A percentile compares a stretch with the other conserved stretches of the same genome.
These are phyloP conservation scores for Cucumis cinereus DNA, from an alignment of 306 rosid genomes.

Conservation along the genomic window DNA sequence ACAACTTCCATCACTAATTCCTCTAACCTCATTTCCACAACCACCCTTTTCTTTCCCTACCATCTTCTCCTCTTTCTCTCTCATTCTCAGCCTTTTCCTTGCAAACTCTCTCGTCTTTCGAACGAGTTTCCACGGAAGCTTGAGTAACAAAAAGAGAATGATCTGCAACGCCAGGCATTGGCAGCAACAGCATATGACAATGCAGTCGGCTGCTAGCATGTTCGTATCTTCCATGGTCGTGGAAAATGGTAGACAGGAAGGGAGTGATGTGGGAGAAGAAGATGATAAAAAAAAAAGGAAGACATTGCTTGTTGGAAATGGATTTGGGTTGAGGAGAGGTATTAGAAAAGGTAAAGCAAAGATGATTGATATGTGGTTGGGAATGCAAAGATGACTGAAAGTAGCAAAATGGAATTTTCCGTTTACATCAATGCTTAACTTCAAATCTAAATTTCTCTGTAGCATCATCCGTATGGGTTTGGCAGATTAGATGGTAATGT, in stretches of 20 bases:
- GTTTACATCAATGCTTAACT: background rate
- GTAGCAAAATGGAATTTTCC: background rate
- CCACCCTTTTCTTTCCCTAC: slow-evolving; percentile 18
- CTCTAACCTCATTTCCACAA: slow-evolving; percentile 19
- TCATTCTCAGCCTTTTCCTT: slow-evolving; percentile 30
- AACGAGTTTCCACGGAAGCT: slow-evolving; percentile 48
- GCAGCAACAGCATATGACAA: slow-evolving; percentile 76
- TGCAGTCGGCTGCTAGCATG: slow-evolving; percentile 52
- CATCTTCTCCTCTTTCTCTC: slow-evolving; percentile 16
- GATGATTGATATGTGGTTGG: slow-evolving; percentile 25
- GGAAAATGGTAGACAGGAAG: background rate
- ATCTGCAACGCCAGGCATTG: slow-evolving; percentile 70
- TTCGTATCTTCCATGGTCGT: slow-evolving; percentile 59
- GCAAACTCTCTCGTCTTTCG: slow-evolving; percentile 42
- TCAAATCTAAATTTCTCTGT: background rate
- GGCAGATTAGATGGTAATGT: background rate
- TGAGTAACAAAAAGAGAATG: slow-evolving; percentile 38
- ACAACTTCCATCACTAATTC: slow-evolving; percentile 15
- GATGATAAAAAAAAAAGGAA: slow-evolving; percentile 8
- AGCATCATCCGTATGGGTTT: background rate
- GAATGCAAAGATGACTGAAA: slow-evolving; percentile 4
- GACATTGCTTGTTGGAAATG: slow-evolving; percentile 17
- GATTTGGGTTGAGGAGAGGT: slow-evolving; percentile 11
- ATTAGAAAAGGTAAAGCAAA: slow-evolving; percentile 40
- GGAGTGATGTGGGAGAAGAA: background rate